Evolutionary conservation across 768 basidiomycete genomes (phyloP).

Genomic region (Serpula lacrymans): DNA sequence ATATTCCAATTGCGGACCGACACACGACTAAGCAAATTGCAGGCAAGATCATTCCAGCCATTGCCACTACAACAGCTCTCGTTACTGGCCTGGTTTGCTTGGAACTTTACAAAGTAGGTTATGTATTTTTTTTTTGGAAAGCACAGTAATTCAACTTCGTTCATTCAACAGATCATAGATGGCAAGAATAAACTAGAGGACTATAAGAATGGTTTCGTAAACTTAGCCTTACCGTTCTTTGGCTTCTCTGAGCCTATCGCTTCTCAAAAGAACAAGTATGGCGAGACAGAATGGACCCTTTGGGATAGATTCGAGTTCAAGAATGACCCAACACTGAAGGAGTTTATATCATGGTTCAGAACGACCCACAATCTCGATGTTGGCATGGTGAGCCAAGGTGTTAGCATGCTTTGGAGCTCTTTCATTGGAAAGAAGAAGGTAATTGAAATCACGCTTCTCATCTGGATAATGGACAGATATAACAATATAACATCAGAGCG

Average conservation of each 20-base stretch:
- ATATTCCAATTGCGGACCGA: conserved; percentile 78
- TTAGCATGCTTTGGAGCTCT: conserved; percentile 97
- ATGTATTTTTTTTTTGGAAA: background rate
- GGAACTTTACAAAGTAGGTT: conserved; percentile 89
- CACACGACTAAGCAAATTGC: conserved; percentile 97
- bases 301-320: conserved; percentile 97
- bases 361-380: conserved; percentile 81
- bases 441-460: conserved; percentile 14
- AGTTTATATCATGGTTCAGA: conserved; percentile 84
- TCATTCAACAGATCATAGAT: conserved; percentile 76
- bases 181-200: conserved; percentile 90
- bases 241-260: conserved; percentile 98
- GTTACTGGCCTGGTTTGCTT: conserved; percentile 95
- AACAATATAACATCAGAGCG: conserved; percentile 49
- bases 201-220: conserved; percentile 99
- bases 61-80: conserved; percentile 96
- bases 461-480: conserved; percentile 1
- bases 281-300: conserved; percentile 88
- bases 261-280: conserved; percentile 86
- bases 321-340: conserved; percentile 82
- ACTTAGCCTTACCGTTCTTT: conserved; percentile 97
- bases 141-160: conserved; percentile 3
- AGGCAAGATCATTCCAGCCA: conserved; percentile 98
- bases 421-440: conserved; percentile 95
- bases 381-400: conserved; percentile 95